Evolutionary conservation across 2,329 filamentous ascomycete genomes (phyloP), one percentile per base, ranked within the genome.

Genomic region (Ceratocystis papillata): DNA sequence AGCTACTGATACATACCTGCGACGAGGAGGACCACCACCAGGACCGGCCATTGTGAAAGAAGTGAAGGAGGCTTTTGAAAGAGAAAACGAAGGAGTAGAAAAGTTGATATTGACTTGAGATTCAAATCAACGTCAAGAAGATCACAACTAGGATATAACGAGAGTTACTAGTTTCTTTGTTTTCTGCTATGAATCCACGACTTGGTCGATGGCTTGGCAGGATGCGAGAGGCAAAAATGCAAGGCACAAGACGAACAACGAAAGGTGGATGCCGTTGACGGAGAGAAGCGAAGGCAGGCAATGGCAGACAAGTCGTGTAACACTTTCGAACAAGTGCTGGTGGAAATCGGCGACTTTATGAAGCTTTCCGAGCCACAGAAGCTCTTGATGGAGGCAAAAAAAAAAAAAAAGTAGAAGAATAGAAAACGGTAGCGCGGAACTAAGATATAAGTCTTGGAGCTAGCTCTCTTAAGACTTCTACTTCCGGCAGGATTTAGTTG

Each of bases 21-120:
- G 81, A 75, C 84, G 83, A 75, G 93, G 92, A 76, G 93, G 92
- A 80, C 93, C 93, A 81, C 91, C 91, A 78, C 92, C 92, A 74
- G 90, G 90, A 78, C 91, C 90, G 79, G 91, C 89, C 92, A 96
- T 96, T 81, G 76, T 67, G 67, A 65, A 59, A 22, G 57, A 65
- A 53, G 57, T 15, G 20, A 63, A 44, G 6, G 41, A 59, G 62
- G 65, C 22, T 63, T 50, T 55, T 30, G 46, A 57, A 65, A 33
- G 53, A 62, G 57, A 53, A 45, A 37, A 65, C 50, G 25, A 60
- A 67, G 25, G 33, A 48, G 33, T 48, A 61, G 44, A 41, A 44
- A 17, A 33, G n/a, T 4, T 62, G n/a, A 28, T 61, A 33, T 20
- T 48, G 44, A 63, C 61, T 28, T 15, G 41, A 55, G 33, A 30